Evolutionary conservation across 1,284 basidiomycete species (phyloP), one percentile per base, ranked within the genome.

Genomic region (Thelephora terrestris): DNA sequence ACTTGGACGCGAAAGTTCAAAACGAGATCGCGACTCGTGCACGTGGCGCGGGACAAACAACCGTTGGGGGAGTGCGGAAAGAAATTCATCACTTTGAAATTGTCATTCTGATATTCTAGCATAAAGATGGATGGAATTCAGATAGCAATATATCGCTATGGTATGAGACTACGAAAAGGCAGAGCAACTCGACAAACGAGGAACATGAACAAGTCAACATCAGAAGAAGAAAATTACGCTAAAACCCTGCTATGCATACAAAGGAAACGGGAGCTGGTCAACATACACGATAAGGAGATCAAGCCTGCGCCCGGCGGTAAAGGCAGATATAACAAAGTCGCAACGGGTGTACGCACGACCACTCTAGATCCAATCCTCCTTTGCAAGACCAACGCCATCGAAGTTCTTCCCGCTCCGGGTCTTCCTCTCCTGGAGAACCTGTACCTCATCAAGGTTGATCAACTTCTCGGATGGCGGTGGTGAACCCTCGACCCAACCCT

Each of bases 401-500:
- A 88, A 88, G 63, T 76, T 84, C 68, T 85, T 88, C 48, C 85
- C 85, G 56, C 85, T 88, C 51, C 85, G 69, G 16, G 81, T 82
- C 56, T 81, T 74, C 52, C 85, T 67, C 65, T 86, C 84, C 51
- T 73, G 65, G 17, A 78, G 67, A 23, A 76, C 62, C 18, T 73
- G 68, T 45, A 83, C 79, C 50, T 73, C 69, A 59, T 89, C 78
- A 57, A 86, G 74, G 56, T 88, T 89, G 65, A 86, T 90, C 50
- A 86, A 66, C 61, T 82, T 89, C 57, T 80, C 79, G 20, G 81
- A 86, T 7, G 87, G 85, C 43, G 77, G 81, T 7, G 85, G 82
- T 10, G 82, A 85, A 53, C 82, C 83, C 67, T 86, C 85, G 17
- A 87, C 81, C 85, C 85, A 89, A 46, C 85, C 85, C 66, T 86